These are phyloP conservation scores for Dryadomyces quercivorus DNA, from an alignment of 2,329 filamentous ascomycete species.

Conservation along the genomic window DNA sequence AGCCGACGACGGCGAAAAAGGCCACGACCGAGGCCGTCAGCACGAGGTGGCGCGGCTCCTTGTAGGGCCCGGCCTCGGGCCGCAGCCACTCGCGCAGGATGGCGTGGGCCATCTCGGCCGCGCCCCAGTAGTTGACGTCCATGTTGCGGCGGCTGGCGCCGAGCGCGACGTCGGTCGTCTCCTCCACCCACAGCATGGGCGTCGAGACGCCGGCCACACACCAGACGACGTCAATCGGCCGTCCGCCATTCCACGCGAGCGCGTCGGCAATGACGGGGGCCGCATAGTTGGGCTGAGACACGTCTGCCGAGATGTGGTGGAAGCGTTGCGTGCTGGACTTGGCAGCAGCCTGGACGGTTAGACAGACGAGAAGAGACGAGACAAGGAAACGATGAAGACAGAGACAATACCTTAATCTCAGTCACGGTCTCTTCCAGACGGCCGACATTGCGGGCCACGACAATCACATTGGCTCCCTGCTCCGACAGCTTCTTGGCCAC, in stretches of 20 bases:
- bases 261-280: slow-evolving; percentile 57
- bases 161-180: slow-evolving; percentile 41
- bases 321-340: slow-evolving; percentile 64
- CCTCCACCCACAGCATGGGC: slow-evolving; percentile 70
- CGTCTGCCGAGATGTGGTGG: slow-evolving; percentile 72
- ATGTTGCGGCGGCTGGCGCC: slow-evolving; percentile 62
- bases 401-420: slow-evolving; percentile 46
- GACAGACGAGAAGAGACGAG: background rate
- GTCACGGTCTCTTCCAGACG: slow-evolving; percentile 63
- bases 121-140: slow-evolving; percentile 86
- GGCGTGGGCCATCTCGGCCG: slow-evolving; percentile 74
- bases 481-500: slow-evolving; percentile 61
- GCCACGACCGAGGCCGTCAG: slow-evolving; percentile 72
- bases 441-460: slow-evolving; percentile 64
- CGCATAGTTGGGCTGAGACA: slow-evolving; percentile 59
- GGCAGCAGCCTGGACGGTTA: slow-evolving; percentile 43
- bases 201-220: slow-evolving; percentile 67
- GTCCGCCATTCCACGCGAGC: slow-evolving; percentile 64
- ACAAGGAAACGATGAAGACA: background rate
- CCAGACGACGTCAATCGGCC: slow-evolving; percentile 77
- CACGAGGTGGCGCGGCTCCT: slow-evolving; percentile 62
- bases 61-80: slow-evolving; percentile 29
- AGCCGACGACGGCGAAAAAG: slow-evolving; percentile 69
- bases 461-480: slow-evolving; percentile 77
- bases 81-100: slow-evolving; percentile 64